phyloP scores from a whole-genome alignment of 2,329 filamentous ascomycete species.

The Stemphylium vesicarium region DNA sequence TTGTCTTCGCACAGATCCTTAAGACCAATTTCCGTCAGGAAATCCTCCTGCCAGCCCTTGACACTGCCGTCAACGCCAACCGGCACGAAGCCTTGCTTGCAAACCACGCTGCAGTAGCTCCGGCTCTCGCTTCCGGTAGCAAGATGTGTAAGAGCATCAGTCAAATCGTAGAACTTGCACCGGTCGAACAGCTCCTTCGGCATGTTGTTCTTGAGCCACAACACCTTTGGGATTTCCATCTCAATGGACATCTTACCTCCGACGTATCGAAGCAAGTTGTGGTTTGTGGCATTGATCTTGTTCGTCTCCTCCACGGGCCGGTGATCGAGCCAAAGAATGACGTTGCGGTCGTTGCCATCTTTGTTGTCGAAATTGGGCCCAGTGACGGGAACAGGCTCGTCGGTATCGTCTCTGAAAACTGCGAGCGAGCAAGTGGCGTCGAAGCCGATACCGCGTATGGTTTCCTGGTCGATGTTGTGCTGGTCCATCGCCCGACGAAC shows the following conservation, averaged over 20 bases:
- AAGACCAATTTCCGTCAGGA: slow-evolving; percentile 86
- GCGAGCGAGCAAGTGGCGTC: slow-evolving; percentile 98
- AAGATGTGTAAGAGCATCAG: slow-evolving; percentile 90
- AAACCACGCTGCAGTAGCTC: slow-evolving; percentile 95
- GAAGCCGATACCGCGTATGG: slow-evolving; percentile 90
- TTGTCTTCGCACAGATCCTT: slow-evolving; percentile 81
- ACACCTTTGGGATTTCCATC: slow-evolving; percentile 98
- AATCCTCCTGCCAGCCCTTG: slow-evolving; percentile 98
- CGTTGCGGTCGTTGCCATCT: slow-evolving; percentile 84
- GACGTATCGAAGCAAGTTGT: slow-evolving; percentile 94
- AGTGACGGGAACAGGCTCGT: slow-evolving; percentile 90
- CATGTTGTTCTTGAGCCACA: slow-evolving; percentile 99
- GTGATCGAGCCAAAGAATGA: slow-evolving; percentile 97
- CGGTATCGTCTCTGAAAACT: slow-evolving; percentile 86
- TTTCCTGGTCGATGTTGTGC: slow-evolving; percentile 75
- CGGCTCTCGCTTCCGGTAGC: slow-evolving; percentile 90
- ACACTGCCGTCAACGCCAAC: slow-evolving; percentile 97
- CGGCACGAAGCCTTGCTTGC: slow-evolving; percentile 95
- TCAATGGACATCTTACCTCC: slow-evolving; percentile 98
- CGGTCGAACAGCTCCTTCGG: slow-evolving; percentile 84
- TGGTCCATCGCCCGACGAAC: slow-evolving; percentile 83
- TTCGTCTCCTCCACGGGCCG: slow-evolving; percentile 88
- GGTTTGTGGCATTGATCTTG: slow-evolving; percentile 89
- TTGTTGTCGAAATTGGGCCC: slow-evolving; percentile 81
- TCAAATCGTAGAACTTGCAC: slow-evolving; percentile 97